Base-by-base conservation (phyloP, 176 grass and related monocot genomes). In the Urochloa ruziziensis region DNA sequence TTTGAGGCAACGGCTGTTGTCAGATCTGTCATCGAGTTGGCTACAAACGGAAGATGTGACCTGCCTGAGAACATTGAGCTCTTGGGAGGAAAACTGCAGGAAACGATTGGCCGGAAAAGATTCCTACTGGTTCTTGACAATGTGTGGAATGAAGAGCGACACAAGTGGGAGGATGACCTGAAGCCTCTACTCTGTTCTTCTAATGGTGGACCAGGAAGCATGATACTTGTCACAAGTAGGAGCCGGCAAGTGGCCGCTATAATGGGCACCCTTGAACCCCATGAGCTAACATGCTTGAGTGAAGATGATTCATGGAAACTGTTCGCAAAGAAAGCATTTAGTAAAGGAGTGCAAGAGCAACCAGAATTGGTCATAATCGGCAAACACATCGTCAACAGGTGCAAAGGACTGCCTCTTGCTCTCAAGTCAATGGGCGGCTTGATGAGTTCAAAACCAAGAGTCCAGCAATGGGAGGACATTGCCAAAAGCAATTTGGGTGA, bases 71-170 rank as follows among this genome's bases (percentile, higher is more conserved):
- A 40, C 2, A 91, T 86, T 6, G 62, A 90, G 35, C 29, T 79
- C 19, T 30, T 46, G 37, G 24, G 15, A 9, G 0, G 23, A 2
- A 5, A 1, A 33, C 65, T 93, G 1, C 0, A 43, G 0, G 6
- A 79, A n/a, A 56, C 13, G 0, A 27, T 88, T 40, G 37, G 54
- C 0, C 3, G 10, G 7, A 82, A 80, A 1, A 76, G 25, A 11
- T 89, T 24, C 36, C 6, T 93, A 0, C 39, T 90, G 0, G 16
- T 93, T 8, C 46, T 87, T 0, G 86, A 93, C 39, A 71, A 84
- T 46, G 87, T 85, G 3, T 93, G 87, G 91, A 84, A 90, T 62
- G 84, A 90, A 30, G 70, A 80, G 0, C 1, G 8, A 0, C 6
- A 15, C 0, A 69, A 68, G 25, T 94, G 88, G 91, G 24, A 76